Base-by-base conservation (phyloP, 345 rosid genomes). In the Salix arbutifolia region DNA sequence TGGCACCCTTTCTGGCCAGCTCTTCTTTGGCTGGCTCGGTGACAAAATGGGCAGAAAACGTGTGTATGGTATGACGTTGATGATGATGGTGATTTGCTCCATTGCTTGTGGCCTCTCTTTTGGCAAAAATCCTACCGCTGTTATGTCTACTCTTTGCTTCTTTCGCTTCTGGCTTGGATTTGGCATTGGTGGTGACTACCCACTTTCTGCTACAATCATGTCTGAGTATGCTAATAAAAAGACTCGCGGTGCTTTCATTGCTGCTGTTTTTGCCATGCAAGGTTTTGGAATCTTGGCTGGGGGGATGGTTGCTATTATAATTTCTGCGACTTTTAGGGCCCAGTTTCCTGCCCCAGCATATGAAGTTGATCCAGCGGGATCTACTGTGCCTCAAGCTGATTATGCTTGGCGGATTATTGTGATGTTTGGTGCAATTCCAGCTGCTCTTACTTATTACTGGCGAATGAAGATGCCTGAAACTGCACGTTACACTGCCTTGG, bases 121-220 rank as follows among this genome's bases (percentile, higher is more conserved):
- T 9, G 84, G 93, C 3, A 56, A 17, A 0, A 73, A 58, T 19
- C 75, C 92, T 0, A 84, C 85, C 70, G 37, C 79, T 8, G 93
- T 90, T 33, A 84, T 91, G 73, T 17, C 92, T 10, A 88, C 94
- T 5, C 92, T 92, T 19, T 90, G 96, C 73, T 92, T 92, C 85
- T 92, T 90, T 74, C 86, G 96, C 21, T 91, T 92, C 81, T 92
- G 97, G 97, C 91, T 91, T 1, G 96, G 97, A 33, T 91, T 91
- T 25, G 97, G 97, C 26, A 91, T 91, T 25, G 97, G 97, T 6
- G 94, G 97, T 28, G 94, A 92, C 77, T 90, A 91, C 73, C 97
- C 97, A 9, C 89, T 92, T 44, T 93, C 97, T 4, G 97, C 96
- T 26, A 89, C 97, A 6, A 93, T 91, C 81, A 91, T 93, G 97